These are phyloP conservation scores for Zoysia japonica DNA, from an alignment of 176 grass and related monocot genomes.

Conservation along the genomic window DNA sequence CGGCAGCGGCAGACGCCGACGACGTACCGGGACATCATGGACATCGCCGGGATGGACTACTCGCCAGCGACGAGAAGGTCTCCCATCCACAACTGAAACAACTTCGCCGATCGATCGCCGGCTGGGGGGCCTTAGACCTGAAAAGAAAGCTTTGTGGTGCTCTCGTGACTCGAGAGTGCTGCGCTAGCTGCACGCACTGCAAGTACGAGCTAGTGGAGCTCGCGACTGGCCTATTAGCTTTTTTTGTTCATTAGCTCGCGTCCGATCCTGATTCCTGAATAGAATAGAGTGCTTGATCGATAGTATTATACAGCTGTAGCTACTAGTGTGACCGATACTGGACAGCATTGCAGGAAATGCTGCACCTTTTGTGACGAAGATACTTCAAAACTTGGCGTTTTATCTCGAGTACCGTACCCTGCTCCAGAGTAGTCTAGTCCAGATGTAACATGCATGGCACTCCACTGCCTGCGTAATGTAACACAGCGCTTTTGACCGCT, in stretches of 20 bases:
- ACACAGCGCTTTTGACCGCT: too few species aligned
- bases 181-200: neutral
- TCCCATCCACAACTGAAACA: slow-evolving; percentile 88
- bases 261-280: slow-evolving; percentile 28
- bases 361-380: slow-evolving; percentile 81
- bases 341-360: slow-evolving; percentile 88
- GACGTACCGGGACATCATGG: slow-evolving; percentile 61
- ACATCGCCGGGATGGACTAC: slow-evolving; percentile 97
- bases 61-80: slow-evolving; percentile 80
- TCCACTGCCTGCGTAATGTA: neutral
- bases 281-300: slow-evolving; percentile 37
- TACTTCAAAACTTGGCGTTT: neutral
- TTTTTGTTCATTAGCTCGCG: neutral
- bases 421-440: too few species aligned
- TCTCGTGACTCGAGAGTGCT: slow-evolving; percentile 2
- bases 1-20: neutral
- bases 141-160: neutral
- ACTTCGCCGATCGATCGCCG: neutral
- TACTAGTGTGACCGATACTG: slow-evolving; percentile 35
- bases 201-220: slow-evolving; percentile 10
- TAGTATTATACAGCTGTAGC: slow-evolving; percentile 14
- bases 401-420: neutral
- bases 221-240: slow-evolving; percentile 35
- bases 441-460: slow-evolving; percentile 25
- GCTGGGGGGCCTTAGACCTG: too few species aligned